Conservation (phyloP, 139 green algal genomes). For the Chlorella sp. region DNA sequence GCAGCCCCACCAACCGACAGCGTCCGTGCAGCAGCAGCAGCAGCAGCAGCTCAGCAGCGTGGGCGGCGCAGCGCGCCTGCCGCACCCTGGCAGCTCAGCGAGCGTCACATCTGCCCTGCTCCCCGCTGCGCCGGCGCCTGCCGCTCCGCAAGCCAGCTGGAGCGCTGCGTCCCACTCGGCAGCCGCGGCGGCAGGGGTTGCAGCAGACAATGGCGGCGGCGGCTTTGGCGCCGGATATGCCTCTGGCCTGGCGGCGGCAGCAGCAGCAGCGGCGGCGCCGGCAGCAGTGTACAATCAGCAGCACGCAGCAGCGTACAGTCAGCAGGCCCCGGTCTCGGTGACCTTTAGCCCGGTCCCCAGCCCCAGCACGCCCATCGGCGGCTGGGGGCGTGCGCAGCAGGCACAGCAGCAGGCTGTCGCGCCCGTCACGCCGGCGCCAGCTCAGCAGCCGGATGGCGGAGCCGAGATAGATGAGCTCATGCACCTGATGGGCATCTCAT, state of each 20-base stretch:
- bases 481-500: background rate
- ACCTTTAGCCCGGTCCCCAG: background rate
- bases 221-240: background rate
- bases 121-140: background rate
- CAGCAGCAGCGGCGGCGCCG: background rate
- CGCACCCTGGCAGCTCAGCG: background rate
- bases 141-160: background rate
- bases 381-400: background rate
- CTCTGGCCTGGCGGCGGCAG: background rate
- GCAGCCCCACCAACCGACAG: background rate
- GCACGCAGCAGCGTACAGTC: background rate
- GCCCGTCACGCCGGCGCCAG: background rate
- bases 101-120: background rate
- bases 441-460: background rate
- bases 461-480: background rate
- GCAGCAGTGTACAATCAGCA: background rate
- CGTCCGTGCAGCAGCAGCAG: background rate
- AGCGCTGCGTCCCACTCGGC: background rate
- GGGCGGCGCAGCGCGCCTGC: background rate
- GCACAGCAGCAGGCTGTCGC: background rate
- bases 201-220: background rate
- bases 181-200: background rate
- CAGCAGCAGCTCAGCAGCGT: background rate
- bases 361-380: background rate
- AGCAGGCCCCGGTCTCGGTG: background rate